These are phyloP conservation scores for Silene latifolia DNA, from an alignment of 148 eudicot genomes.

Conservation along the genomic window DNA sequence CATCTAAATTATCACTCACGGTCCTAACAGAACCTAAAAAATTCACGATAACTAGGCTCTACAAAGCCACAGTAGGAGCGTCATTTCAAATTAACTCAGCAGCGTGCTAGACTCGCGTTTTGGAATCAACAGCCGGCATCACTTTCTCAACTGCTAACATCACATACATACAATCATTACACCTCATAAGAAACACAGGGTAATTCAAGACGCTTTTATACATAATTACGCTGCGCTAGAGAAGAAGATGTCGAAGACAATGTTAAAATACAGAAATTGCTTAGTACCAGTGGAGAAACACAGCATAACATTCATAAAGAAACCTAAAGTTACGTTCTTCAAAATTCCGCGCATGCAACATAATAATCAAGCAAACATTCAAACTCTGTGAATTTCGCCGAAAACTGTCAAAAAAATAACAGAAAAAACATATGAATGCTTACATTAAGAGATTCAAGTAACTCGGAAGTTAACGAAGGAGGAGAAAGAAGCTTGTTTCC, in stretches of 20 bases:
- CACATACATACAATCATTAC: neutral
- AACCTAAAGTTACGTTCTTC: too few relatives aligned
- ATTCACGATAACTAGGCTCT: neutral
- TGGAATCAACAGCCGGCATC: too few relatives aligned
- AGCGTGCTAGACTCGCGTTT: too few relatives aligned
- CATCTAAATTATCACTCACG: neutral
- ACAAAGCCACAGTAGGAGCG: neutral
- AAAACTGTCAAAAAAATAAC: neutral
- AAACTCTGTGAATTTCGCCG: neutral
- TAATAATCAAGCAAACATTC: neutral
- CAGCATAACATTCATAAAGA: neutral
- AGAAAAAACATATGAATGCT: slow-evolving; percentile 19
- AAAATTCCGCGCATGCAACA: neutral
- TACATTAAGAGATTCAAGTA: slow-evolving; percentile 64
- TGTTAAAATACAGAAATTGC: too few relatives aligned
- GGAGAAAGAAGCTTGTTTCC: slow-evolving; percentile 54
- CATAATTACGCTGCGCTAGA: too few relatives aligned
- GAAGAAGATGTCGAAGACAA: too few relatives aligned
- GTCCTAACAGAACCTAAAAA: neutral
- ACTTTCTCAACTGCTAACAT: neutral
- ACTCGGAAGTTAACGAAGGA: slow-evolving; percentile 41
- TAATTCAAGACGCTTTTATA: neutral
- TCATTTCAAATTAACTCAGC: neutral
- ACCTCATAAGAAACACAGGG: neutral
- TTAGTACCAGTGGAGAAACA: neutral